These are phyloP conservation scores for Leonotis leonurus DNA, from an alignment of 257 asterid genomes.

Conservation along the genomic window DNA sequence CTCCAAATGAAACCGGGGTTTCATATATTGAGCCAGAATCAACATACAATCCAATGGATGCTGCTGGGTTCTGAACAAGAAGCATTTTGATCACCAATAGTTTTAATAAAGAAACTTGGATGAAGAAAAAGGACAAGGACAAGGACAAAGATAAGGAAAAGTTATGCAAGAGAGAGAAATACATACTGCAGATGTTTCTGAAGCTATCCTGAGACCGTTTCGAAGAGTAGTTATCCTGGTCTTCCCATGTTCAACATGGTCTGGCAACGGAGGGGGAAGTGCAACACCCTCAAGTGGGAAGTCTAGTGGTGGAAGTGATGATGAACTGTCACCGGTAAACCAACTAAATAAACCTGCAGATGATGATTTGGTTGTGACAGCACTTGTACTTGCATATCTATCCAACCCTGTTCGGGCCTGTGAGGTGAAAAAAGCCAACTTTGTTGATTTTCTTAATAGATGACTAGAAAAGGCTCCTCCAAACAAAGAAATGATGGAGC, in stretches of 20 bases:
- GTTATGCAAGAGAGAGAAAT: background rate
- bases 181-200: conserved; percentile 74
- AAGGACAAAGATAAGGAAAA: no score
- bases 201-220: conserved; percentile 70
- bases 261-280: conserved; percentile 69
- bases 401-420: conserved; percentile 51
- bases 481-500: background rate
- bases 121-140: background rate
- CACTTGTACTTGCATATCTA: conserved; percentile 71
- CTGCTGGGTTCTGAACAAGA: conserved; percentile 62
- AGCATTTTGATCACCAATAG: conserved; percentile 6
- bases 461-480: background rate
- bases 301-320: conserved; percentile 67
- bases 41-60: conserved; percentile 80
- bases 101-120: background rate
- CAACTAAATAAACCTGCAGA: conserved; percentile 66
- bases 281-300: conserved; percentile 62
- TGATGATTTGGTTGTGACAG: conserved; percentile 57
- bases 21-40: conserved; percentile 88
- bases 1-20: conserved; percentile 67
- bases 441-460: background rate
- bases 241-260: conserved; percentile 63
- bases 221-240: conserved; percentile 67
- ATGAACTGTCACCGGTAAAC: conserved; percentile 56
- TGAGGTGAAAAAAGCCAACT: background rate